phyloP scores from a whole-genome alignment of 176 grass and related monocot genomes.

The Ananas comosus region DNA sequence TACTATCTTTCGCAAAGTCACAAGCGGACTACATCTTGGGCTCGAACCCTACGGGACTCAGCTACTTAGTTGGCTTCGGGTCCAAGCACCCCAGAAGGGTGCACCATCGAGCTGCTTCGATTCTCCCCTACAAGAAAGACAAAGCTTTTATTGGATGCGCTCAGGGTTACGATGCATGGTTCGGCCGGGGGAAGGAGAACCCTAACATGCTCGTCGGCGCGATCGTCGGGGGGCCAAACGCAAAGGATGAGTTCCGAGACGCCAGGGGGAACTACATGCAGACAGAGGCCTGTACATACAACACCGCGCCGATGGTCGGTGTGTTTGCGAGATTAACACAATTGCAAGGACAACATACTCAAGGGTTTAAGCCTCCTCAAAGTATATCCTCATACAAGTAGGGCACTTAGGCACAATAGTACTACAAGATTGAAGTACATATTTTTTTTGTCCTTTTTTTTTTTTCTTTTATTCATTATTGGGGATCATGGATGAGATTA shows the following conservation, averaged over 20 bases:
- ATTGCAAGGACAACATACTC: neutral
- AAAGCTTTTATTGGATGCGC: conserved; percentile 22
- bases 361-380: neutral
- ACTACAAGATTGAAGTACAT: no score
- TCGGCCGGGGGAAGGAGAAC: conserved; percentile 8
- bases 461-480: no score
- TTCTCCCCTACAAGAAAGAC: conserved; percentile 22
- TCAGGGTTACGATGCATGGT: conserved; percentile 44
- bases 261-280: conserved; percentile 18
- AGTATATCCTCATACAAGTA: no score
- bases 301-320: conserved; percentile 31
- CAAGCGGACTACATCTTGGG: conserved; percentile 33
- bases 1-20: conserved; percentile 1
- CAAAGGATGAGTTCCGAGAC: conserved; percentile 24
- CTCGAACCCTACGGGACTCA: conserved; percentile 16
- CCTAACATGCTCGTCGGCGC: conserved; percentile 30
- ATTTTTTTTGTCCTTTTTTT: no score
- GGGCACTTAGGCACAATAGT: no score
- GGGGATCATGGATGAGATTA: no score
- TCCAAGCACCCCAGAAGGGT: conserved; percentile 24
- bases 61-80: conserved; percentile 32
- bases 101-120: conserved; percentile 37
- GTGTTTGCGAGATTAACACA: conserved; percentile 24
- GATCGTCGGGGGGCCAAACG: conserved; percentile 39
- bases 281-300: conserved; percentile 35